Conservation (phyloP, 805 yeast species). For the Vanderwaltozyma verrucispora region DNA sequence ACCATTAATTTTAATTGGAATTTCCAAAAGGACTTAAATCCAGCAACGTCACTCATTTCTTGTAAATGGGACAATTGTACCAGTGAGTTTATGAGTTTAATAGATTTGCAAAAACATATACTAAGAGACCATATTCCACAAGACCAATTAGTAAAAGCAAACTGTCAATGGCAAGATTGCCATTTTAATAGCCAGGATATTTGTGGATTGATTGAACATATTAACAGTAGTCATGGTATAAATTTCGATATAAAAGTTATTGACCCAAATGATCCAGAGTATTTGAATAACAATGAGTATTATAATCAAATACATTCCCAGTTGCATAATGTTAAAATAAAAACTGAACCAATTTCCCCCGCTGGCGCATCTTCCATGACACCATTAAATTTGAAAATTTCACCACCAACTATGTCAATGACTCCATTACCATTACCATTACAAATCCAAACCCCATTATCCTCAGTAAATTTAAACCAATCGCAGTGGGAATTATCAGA, state of each 20-base stretch:
- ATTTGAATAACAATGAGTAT: not conserved
- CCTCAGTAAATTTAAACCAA: too few species aligned
- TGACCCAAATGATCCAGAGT: slow-evolving; percentile 5
- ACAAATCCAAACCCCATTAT: too few species aligned
- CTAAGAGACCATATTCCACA: slow-evolving; percentile 37
- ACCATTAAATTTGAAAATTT: too few species aligned
- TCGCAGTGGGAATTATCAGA: too few species aligned
- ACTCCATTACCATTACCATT: too few species aligned
- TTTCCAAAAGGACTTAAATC: slow-evolving; percentile 17
- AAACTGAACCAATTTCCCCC: too few species aligned
- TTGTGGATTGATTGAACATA: slow-evolving; percentile 48
- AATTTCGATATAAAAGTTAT: slow-evolving; percentile 23
- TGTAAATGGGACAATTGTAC: slow-evolving; percentile 69
- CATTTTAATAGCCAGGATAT: slow-evolving; percentile 43
- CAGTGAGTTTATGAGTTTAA: slow-evolving; percentile 30
- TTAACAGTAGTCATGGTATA: slow-evolving; percentile 38
- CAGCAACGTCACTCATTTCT: slow-evolving; percentile 16
- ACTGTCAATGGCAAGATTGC: slow-evolving; percentile 78
- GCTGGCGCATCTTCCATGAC: too few species aligned
- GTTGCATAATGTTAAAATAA: not conserved
- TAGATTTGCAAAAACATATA: slow-evolving; percentile 42
- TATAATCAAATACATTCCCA: not conserved
- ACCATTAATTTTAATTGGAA: slow-evolving; percentile 37
- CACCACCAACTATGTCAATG: too few species aligned
- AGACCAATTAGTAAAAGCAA: slow-evolving; percentile 3